These are phyloP conservation scores for Rhodomyrtus psidioides DNA, from an alignment of 441 rosid genomes.

Conservation along the genomic window DNA sequence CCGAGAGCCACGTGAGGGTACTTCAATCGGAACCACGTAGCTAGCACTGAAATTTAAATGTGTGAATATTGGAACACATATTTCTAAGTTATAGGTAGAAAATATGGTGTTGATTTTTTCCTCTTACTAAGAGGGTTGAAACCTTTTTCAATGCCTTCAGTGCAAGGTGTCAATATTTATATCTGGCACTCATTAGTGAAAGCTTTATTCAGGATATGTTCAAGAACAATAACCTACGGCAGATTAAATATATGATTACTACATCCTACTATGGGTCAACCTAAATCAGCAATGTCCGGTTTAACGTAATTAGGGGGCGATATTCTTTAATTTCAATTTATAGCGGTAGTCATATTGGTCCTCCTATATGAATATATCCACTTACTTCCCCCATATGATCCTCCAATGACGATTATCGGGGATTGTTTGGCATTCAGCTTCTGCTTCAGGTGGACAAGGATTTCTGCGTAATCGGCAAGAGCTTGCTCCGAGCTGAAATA, in stretches of 20 bases:
- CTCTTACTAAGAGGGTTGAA: neutral
- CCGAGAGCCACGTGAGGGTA: constrained; percentile 47
- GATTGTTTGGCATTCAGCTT: no score
- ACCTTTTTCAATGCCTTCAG: neutral
- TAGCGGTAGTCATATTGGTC: neutral
- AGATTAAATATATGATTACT: no score
- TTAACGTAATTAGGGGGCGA: neutral
- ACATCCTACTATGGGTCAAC: no score
- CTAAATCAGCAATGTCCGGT: no score
- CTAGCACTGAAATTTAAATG: constrained; percentile 23
- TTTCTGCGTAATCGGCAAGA: no score
- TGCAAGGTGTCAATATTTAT: neutral
- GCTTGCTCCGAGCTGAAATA: constrained; percentile 56
- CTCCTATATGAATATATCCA: neutral
- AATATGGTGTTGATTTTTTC: neutral
- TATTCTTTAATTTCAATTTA: neutral
- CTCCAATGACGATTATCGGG: constrained; percentile 62
- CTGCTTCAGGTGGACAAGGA: no score
- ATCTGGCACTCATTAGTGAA: neutral
- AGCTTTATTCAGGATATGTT: neutral
- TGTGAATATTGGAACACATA: neutral
- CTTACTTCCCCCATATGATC: constrained; percentile 83
- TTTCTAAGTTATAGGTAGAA: neutral
- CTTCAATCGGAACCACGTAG: constrained; percentile 48
- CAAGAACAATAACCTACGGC: neutral